These are phyloP conservation scores for Trichoderma reesei DNA, from an alignment of 495 filamentous ascomycete species.

Conservation along the genomic window DNA sequence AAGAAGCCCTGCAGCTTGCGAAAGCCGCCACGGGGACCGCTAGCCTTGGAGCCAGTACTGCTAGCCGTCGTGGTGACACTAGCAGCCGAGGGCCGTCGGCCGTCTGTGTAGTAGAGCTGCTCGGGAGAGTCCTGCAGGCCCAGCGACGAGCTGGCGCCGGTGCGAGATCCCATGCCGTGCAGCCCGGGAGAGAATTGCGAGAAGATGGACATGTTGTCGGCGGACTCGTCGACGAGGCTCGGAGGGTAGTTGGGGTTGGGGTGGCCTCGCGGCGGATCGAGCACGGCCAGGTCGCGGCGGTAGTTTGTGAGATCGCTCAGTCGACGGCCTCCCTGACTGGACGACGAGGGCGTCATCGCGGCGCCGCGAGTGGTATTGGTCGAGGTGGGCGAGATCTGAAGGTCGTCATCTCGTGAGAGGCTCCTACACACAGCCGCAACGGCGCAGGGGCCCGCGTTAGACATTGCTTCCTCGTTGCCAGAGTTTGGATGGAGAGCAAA, in stretches of 20 bases:
- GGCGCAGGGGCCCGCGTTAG: conserved; percentile 10
- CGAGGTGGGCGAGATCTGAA: conserved; percentile 42
- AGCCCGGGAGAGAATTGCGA: conserved; percentile 59
- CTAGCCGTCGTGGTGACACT: conserved; percentile 79
- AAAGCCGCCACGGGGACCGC: conserved; percentile 51
- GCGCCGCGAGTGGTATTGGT: conserved; percentile 28
- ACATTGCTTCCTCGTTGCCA: background rate
- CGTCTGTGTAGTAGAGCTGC: conserved; percentile 55
- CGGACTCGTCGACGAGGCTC: conserved; percentile 57
- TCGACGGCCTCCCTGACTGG: conserved; percentile 35
- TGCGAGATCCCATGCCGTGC: conserved; percentile 53
- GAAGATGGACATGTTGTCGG: conserved; percentile 45
- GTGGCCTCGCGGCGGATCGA: conserved; percentile 46
- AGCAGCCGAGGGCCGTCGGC: conserved; percentile 78
- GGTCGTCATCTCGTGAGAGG: conserved; percentile 29
- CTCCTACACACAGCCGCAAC: background rate
- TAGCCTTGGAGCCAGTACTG: conserved; percentile 81
- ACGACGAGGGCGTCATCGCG: conserved; percentile 38
- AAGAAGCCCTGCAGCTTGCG: conserved; percentile 77
- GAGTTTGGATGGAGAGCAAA: conserved; percentile 16
- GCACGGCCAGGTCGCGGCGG: conserved; percentile 59
- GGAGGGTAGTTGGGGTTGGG: conserved; percentile 25
- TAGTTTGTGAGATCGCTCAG: conserved; percentile 53
- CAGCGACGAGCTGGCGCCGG: conserved; percentile 26
- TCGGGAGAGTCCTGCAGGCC: conserved; percentile 60